These are phyloP conservation scores for Psilocybe tampanensis DNA, from an alignment of 768 basidiomycete genomes.

Conservation along the genomic window DNA sequence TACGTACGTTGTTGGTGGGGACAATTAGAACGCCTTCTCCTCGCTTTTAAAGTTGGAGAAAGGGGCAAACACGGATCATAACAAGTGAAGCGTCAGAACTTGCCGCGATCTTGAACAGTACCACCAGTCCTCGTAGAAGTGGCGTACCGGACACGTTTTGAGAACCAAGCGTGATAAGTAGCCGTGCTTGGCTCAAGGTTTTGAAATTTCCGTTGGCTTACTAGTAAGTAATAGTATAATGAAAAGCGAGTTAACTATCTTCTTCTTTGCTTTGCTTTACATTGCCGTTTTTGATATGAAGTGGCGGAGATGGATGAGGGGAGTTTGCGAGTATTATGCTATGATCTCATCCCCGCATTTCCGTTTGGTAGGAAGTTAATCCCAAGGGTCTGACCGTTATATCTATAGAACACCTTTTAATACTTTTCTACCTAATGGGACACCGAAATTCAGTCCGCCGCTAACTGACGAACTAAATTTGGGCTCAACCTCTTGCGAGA, in stretches of 20 bases:
- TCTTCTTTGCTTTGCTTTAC: background rate
- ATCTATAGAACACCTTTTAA: too few species aligned
- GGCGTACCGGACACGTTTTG: background rate
- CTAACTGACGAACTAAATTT: too few species aligned
- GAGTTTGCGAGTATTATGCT: background rate
- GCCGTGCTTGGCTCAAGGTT: slow-evolving; percentile 1
- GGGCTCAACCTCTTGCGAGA: too few species aligned
- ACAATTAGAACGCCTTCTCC: background rate
- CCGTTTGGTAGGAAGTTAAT: background rate
- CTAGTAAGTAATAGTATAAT: background rate
- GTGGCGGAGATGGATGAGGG: background rate
- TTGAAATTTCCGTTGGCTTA: background rate
- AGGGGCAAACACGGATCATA: background rate
- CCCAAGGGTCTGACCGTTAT: background rate
- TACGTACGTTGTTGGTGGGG: background rate
- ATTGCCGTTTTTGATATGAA: background rate
- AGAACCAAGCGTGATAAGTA: background rate
- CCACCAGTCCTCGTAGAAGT: background rate
- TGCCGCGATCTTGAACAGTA: background rate
- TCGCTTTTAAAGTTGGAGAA: slow-evolving; percentile 4
- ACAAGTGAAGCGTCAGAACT: background rate
- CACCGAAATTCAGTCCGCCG: too few species aligned
- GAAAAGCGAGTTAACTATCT: background rate
- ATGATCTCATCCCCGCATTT: background rate
- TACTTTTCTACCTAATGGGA: too few species aligned